Evolutionary conservation across 768 basidiomycete genomes (phyloP), one percentile per base, ranked within the genome.

Genomic region (Dioszegia aurantiaca): DNA sequence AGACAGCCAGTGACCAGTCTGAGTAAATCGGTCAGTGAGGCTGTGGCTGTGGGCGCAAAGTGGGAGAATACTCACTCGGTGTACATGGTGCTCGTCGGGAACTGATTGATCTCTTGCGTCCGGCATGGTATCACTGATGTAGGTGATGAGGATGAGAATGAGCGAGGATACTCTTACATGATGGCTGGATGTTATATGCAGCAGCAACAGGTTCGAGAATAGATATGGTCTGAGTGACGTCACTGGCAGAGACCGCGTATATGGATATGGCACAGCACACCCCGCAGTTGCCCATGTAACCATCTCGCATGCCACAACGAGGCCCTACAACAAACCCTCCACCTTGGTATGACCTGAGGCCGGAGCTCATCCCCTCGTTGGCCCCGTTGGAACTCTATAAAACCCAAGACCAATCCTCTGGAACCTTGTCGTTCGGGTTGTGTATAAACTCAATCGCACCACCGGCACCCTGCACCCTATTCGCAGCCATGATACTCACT

Each of bases 1-100:
- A 9, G 74, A 69, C 24, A 67, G 45, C 74, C 74, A 76, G 41
- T 64, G 58, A 5, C 74, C 74, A 21, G 63, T 69, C 65, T 72
- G 17, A 47, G 14, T 17, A 11, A 19, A 28, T 37, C 33, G 17
- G 14, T 24, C 51, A 53, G 26, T 8, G 40, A n/a, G n/a, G n/a
- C n/a, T n/a, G 21, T 21, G 5, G 40, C 9, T 42, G 36, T n/a
- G 31, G 55, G 21, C 14, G 16, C 21, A n/a, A 43, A n/a, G n/a
- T n/a, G 54, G 41, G 21, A 17, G 14, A 17, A 45, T 37, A 60
- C 69, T 51, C 45, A 71, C 70, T 28, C 65, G 31, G 43, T 56
- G 64, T n/a, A 72, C 66, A 56, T 68, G 70, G 62, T 74, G 73
- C 49, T 74, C 70, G 8, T 68, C 59, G 1, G 73, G 73, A 9